Percentiles rank a stretch among this genome's conserved stretches.
Evolutionary conservation across 2,329 filamentous ascomycete species (phyloP).

Genomic region (Apiospora hydei): DNA sequence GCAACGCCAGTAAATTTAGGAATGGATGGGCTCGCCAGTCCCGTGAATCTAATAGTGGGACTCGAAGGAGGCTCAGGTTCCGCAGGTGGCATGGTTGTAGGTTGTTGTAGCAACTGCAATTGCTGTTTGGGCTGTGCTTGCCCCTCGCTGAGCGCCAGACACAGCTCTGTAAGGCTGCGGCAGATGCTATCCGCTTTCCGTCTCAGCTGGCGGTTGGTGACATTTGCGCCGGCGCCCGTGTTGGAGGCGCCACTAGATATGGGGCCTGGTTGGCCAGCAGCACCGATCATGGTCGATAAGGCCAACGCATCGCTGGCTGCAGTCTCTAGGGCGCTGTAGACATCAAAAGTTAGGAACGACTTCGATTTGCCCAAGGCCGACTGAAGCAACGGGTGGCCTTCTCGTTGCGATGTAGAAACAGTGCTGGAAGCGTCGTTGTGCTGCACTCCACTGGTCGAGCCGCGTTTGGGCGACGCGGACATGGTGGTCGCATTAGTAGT

Average conservation of each 20-base stretch:
- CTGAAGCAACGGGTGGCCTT: constrained; percentile 79
- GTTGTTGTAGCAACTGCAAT: constrained; percentile 29
- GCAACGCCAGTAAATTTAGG: constrained; percentile 48
- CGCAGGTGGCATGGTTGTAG: constrained; percentile 30
- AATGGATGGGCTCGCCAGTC: constrained; percentile 51
- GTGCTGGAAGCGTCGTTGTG: constrained; percentile 53
- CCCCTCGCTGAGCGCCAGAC: constrained; percentile 79
- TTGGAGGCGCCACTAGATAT: constrained; percentile 72
- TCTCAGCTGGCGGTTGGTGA: constrained; percentile 83
- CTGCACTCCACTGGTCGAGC: constrained; percentile 51
- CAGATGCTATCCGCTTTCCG: constrained; percentile 94
- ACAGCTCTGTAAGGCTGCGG: constrained; percentile 90
- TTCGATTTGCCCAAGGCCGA: constrained; percentile 83
- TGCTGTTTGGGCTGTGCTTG: constrained; percentile 45
- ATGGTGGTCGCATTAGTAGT: constrained; percentile 86
- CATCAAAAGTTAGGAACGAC: constrained; percentile 69
- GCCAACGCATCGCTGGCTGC: constrained; percentile 83
- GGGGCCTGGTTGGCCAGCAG: constrained; percentile 70
- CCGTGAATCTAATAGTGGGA: constrained; percentile 15
- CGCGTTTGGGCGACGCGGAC: constrained; percentile 85
- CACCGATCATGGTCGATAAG: constrained; percentile 80
- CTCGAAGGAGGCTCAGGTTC: constrained; percentile 36
- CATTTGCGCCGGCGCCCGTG: constrained; percentile 57
- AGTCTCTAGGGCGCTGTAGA: constrained; percentile 81
- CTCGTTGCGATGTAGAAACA: constrained; percentile 54